phyloP scores from a whole-genome alignment of 169 alveolate species.

The Cryptosporidium felis region DNA sequence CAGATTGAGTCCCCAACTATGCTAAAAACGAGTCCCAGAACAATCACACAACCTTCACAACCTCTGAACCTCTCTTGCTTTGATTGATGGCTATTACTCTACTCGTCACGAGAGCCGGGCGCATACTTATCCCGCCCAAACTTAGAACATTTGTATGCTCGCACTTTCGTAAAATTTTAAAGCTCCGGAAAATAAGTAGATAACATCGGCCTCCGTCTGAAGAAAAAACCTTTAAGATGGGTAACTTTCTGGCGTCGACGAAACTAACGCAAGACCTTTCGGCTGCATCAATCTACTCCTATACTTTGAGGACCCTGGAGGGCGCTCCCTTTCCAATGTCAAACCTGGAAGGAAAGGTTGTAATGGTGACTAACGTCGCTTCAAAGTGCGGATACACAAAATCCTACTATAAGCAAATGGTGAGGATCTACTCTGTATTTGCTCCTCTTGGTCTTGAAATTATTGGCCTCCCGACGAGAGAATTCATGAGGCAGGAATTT shows the following conservation, averaged over 20 bases:
- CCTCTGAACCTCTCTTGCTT: too few relatives aligned
- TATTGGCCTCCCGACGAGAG: constrained; percentile 55
- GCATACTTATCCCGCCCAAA: too few relatives aligned
- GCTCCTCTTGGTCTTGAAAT: constrained; percentile 59
- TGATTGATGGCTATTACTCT: too few relatives aligned
- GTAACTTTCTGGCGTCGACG: constrained; percentile 39
- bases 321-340: constrained; percentile 38
- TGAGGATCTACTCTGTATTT: constrained; percentile 56
- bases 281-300: constrained; percentile 3
- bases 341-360: constrained; percentile 30
- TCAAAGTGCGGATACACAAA: constrained; percentile 65
- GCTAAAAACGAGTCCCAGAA: too few relatives aligned
- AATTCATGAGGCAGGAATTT: constrained; percentile 56
- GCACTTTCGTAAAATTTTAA: too few relatives aligned
- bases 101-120: too few relatives aligned
- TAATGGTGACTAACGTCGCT: constrained; percentile 61
- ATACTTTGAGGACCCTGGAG: constrained; percentile 36
- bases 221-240: too few relatives aligned
- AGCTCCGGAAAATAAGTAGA: too few relatives aligned
- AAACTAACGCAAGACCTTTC: neutral
- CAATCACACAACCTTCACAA: too few relatives aligned
- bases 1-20: too few relatives aligned
- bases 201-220: too few relatives aligned
- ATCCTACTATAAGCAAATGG: constrained; percentile 37
- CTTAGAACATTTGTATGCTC: too few relatives aligned